A percentile compares a stretch with the other conserved stretches of the same genome.
Evolutionary conservation across 768 basidiomycete species (phyloP).

Genomic region (Russula compacta): DNA sequence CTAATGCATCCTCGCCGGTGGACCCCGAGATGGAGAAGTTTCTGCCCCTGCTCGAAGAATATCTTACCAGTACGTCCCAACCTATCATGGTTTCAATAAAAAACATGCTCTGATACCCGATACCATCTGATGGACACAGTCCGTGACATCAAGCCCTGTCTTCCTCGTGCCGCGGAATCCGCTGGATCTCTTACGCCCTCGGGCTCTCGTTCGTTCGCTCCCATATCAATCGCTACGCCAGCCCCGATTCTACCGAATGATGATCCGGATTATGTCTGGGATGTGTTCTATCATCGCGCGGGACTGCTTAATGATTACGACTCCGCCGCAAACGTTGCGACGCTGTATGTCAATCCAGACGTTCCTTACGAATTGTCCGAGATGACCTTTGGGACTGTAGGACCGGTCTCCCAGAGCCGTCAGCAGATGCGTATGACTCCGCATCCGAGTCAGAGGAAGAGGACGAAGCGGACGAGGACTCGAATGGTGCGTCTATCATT

Average conservation of each 20-base stretch:
- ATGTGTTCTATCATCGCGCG: slow-evolving; percentile 71
- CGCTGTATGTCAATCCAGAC: slow-evolving; percentile 40
- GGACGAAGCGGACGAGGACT: slow-evolving; percentile 78
- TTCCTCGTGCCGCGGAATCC: slow-evolving; percentile 2
- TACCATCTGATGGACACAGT: slow-evolving; percentile 1
- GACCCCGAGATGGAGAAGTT: slow-evolving; percentile 71
- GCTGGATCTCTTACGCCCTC: slow-evolving; percentile 9
- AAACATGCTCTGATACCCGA: background rate
- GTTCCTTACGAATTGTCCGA: background rate
- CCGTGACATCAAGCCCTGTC: background rate
- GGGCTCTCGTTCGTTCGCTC: background rate
- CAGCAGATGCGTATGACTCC: slow-evolving; percentile 40
- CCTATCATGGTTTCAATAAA: background rate
- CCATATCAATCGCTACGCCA: slow-evolving; percentile 2
- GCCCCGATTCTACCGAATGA: slow-evolving; percentile 1
- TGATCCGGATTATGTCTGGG: slow-evolving; percentile 71
- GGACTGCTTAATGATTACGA: slow-evolving; percentile 53
- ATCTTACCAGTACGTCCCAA: slow-evolving; percentile 42
- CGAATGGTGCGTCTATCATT: slow-evolving; percentile 47
- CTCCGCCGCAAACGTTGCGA: slow-evolving; percentile 45
- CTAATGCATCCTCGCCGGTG: slow-evolving; percentile 10
- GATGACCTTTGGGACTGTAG: slow-evolving; percentile 27
- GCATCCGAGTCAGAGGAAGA: slow-evolving; percentile 57
- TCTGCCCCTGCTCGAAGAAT: slow-evolving; percentile 66
- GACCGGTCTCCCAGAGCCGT: slow-evolving; percentile 53